Evolutionary conservation across 1,139 yeast genomes (phyloP).

Genomic region (Wickerhamiella pararugosa): DNA sequence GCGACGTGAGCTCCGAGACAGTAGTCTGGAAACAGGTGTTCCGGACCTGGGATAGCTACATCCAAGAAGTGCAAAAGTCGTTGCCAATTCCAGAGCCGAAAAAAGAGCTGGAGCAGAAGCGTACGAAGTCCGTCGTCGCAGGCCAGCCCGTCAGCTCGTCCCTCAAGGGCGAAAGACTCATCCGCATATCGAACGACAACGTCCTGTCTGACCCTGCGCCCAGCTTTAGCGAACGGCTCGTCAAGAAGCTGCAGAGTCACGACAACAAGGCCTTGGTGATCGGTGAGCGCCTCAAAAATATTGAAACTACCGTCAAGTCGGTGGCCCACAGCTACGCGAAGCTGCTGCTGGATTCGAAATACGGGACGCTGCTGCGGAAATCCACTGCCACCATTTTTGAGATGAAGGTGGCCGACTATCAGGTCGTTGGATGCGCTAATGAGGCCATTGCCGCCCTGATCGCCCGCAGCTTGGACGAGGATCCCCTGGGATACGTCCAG

Average conservation of each 20-base stretch:
- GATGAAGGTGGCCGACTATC: constrained; percentile 1
- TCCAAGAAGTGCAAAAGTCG: neutral
- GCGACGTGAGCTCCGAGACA: constrained; percentile 21
- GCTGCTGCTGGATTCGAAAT: neutral
- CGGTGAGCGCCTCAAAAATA: neutral
- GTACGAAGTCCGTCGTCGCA: neutral
- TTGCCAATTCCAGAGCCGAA: constrained; percentile 4
- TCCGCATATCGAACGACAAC: neutral
- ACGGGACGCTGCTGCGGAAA: constrained; percentile 1
- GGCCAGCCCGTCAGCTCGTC: neutral
- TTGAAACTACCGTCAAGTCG: neutral
- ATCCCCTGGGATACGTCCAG: constrained; percentile 28
- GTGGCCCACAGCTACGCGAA: neutral
- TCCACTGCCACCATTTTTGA: neutral
- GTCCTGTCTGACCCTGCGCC: neutral
- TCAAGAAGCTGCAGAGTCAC: neutral
- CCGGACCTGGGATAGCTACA: constrained; percentile 2
- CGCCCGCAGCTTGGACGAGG: constrained; percentile 23
- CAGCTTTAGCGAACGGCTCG: neutral
- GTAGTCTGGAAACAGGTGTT: constrained; percentile 13
- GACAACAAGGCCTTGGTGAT: neutral
- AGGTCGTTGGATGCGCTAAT: constrained; percentile 9
- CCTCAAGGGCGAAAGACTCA: neutral
- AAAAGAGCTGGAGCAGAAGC: neutral
- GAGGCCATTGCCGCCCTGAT: constrained; percentile 12